Percentiles rank a stretch among this genome's conserved stretches.
Evolutionary conservation across 129 eudicot genomes (phyloP).

Genomic region (Flaveria trinervia): DNA sequence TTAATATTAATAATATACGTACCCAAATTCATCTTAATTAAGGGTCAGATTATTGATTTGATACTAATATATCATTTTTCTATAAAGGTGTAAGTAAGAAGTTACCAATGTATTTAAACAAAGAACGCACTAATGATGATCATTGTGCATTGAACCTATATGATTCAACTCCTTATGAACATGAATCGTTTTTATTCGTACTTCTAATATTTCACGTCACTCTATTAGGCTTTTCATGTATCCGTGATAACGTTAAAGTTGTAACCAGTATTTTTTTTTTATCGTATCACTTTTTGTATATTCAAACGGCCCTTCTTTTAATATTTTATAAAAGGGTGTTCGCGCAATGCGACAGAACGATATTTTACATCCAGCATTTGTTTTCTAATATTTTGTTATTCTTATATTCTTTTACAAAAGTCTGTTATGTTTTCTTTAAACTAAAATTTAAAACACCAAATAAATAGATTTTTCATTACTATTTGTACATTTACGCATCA

Average conservation of each 20-base stretch:
- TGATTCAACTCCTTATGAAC: constrained; percentile 23
- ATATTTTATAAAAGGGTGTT: neutral
- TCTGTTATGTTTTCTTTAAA: no score
- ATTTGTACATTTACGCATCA: no score
- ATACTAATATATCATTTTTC: neutral
- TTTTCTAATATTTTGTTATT: no score
- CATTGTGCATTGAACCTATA: constrained; percentile 26
- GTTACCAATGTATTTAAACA: constrained; percentile 5
- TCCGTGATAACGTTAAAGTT: neutral
- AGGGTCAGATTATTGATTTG: neutral
- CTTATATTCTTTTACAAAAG: no score
- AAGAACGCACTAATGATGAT: constrained; percentile 10
- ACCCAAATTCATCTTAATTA: neutral
- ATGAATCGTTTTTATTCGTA: constrained; percentile 5
- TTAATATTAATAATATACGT: neutral
- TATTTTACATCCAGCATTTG: no score
- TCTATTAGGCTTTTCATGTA: constrained; percentile 14
- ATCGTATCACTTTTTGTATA: constrained; percentile 6
- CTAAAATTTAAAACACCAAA: no score
- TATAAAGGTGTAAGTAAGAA: neutral
- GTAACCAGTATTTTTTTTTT: neutral
- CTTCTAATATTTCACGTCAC: constrained; percentile 16
- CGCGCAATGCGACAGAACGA: no score
- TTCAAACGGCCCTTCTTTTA: constrained; percentile 2
- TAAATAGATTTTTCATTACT: no score